Percentiles rank a stretch among this genome's conserved stretches.
Evolutionary conservation across 768 basidiomycete genomes (phyloP).

Genomic region (Tulasnella sp.): DNA sequence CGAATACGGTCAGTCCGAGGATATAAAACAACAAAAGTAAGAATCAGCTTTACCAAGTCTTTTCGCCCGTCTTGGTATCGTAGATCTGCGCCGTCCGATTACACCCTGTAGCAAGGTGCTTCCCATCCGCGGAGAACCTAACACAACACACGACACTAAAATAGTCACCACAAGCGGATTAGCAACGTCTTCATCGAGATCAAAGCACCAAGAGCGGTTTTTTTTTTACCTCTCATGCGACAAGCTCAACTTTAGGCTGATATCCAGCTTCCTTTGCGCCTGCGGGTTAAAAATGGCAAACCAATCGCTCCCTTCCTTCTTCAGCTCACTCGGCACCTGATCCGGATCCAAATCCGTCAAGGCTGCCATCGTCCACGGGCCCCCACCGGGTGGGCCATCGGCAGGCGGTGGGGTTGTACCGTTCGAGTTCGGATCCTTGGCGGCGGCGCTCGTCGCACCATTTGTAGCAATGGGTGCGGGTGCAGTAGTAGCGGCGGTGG

Average conservation of each 20-base stretch:
- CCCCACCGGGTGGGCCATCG: background rate
- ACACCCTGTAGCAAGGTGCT: slow-evolving; percentile 87
- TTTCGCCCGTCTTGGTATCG: slow-evolving; percentile 75
- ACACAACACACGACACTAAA: slow-evolving; percentile 77
- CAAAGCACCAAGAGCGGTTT: background rate
- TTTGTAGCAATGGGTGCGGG: background rate
- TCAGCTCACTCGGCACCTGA: slow-evolving; percentile 17
- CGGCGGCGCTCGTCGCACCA: background rate
- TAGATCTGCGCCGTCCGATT: slow-evolving; percentile 94
- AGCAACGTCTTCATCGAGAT: background rate
- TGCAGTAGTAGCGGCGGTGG: background rate
- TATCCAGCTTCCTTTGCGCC: slow-evolving; percentile 32
- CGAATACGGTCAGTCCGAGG: slow-evolving; percentile 15
- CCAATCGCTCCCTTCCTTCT: slow-evolving; percentile 36
- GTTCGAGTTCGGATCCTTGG: too few species aligned
- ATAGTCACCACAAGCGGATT: background rate
- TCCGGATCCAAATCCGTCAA: slow-evolving; percentile 19
- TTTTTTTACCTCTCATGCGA: slow-evolving; percentile 32
- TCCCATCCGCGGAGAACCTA: slow-evolving; percentile 88
- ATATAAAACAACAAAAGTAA: background rate
- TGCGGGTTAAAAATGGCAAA: slow-evolving; percentile 35
- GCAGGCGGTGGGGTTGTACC: background rate
- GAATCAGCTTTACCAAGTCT: slow-evolving; percentile 80
- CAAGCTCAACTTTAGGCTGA: slow-evolving; percentile 33
- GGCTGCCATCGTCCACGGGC: slow-evolving; percentile 9